Evolutionary conservation across 176 grass and related monocot genomes (phyloP).

Genomic region (Saccharum spontaneum): DNA sequence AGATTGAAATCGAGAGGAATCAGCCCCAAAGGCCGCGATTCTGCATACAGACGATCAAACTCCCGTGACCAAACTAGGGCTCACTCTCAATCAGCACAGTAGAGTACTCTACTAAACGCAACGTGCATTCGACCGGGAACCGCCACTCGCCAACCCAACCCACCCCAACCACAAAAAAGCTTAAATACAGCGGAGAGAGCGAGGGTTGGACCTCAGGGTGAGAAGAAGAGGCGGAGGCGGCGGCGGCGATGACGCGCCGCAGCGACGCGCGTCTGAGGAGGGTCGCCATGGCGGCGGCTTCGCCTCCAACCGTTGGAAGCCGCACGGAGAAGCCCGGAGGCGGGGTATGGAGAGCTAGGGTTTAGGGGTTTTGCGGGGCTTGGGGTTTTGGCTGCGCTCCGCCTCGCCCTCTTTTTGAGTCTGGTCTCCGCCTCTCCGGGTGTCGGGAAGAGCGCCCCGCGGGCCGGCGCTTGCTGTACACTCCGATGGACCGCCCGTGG

Average conservation of each 20-base stretch:
- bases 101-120: neutral
- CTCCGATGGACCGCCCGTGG: neutral
- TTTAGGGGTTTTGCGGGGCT: slow-evolving; percentile 47
- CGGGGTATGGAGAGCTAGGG: slow-evolving; percentile 28
- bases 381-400: neutral
- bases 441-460: slow-evolving; percentile 24
- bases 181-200: neutral
- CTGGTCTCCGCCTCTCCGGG: slow-evolving; percentile 5
- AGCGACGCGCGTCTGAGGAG: slow-evolving; percentile 61
- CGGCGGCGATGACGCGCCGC: slow-evolving; percentile 50
- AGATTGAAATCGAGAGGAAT: slow-evolving; percentile 27
- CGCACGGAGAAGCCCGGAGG: slow-evolving; percentile 7
- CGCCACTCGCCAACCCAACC: neutral
- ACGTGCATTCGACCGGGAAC: neutral
- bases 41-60: neutral
- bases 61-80: neutral
- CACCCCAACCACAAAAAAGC: neutral
- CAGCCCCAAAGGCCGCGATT: neutral
- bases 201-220: slow-evolving; percentile 22
- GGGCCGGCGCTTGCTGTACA: neutral
- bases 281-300: slow-evolving; percentile 51
- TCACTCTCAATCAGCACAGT: neutral
- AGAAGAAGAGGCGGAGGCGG: slow-evolving; percentile 29
- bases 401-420: slow-evolving; percentile 26
- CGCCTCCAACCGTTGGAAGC: slow-evolving; percentile 1